Evolutionary conservation across 2,329 filamentous ascomycete species (phyloP).

Genomic region (Fusarium floridanum): DNA sequence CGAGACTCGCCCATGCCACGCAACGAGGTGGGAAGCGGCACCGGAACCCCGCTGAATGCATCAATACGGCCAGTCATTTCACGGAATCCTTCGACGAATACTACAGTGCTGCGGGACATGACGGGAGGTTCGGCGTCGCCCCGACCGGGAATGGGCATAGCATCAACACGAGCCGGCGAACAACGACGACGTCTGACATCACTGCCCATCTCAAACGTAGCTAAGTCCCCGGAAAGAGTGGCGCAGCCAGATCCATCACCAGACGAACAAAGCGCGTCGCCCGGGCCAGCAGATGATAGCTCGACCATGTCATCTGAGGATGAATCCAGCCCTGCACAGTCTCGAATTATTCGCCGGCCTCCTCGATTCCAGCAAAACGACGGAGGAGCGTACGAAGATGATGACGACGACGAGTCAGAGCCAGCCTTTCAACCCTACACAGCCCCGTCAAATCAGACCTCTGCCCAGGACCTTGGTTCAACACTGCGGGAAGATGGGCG

Average conservation of each 20-base stretch:
- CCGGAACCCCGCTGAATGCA: slow-evolving; percentile 59
- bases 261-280: slow-evolving; percentile 49
- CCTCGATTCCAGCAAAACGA: slow-evolving; percentile 63
- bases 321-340: slow-evolving; percentile 67
- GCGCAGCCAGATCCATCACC: slow-evolving; percentile 24
- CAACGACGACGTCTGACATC: slow-evolving; percentile 60
- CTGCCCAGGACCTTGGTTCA: slow-evolving; percentile 63
- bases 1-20: slow-evolving; percentile 68
- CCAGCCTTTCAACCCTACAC: slow-evolving; percentile 68
- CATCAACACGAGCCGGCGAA: slow-evolving; percentile 43
- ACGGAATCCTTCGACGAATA: slow-evolving; percentile 63
- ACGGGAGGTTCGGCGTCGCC: slow-evolving; percentile 49
- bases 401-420: slow-evolving; percentile 69
- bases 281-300: slow-evolving; percentile 54
- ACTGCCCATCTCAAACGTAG: slow-evolving; percentile 53
- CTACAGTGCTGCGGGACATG: slow-evolving; percentile 55
- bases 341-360: slow-evolving; percentile 70
- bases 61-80: slow-evolving; percentile 61
- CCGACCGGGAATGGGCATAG: slow-evolving; percentile 39
- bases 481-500: slow-evolving; percentile 63
- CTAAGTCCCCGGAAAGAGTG: slow-evolving; percentile 42
- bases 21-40: slow-evolving; percentile 58
- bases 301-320: slow-evolving; percentile 59
- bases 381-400: slow-evolving; percentile 56
- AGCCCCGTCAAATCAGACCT: slow-evolving; percentile 50